Percentiles rank a stretch among this genome's conserved stretches.
Evolutionary conservation across 2,329 filamentous ascomycete species (phyloP).

Genomic region (Hymenoscyphus repandus): DNA sequence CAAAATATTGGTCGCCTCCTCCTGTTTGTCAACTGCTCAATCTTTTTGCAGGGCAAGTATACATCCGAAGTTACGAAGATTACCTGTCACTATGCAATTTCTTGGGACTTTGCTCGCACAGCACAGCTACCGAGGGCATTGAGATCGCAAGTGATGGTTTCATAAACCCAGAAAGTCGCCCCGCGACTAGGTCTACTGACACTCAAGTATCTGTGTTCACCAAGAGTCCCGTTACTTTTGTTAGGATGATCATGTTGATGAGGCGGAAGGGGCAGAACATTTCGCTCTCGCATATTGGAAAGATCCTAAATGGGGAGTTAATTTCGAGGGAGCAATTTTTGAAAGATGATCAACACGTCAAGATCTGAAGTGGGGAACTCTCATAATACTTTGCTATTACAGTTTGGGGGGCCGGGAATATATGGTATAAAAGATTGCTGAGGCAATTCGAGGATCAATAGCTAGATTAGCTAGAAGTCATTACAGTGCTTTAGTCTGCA

Average conservation of each 20-base stretch:
- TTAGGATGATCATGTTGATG: not conserved
- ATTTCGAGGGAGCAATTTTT: not conserved
- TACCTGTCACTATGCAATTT: slow-evolving; percentile 48
- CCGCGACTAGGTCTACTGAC: not conserved
- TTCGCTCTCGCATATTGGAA: not conserved
- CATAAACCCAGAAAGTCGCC: not conserved
- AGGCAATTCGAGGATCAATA: too few relatives aligned
- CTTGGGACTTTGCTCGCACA: slow-evolving; percentile 41
- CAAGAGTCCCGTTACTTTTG: slow-evolving; percentile 1
- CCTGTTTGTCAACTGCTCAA: slow-evolving; percentile 43
- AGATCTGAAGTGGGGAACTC: too few relatives aligned
- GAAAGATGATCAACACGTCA: not conserved
- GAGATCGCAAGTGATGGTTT: slow-evolving; percentile 14
- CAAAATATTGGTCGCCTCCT: slow-evolving; percentile 16
- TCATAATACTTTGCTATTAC: too few relatives aligned
- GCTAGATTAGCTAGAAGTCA: too few relatives aligned
- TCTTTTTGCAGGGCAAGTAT: slow-evolving; percentile 63
- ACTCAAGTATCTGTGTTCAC: not conserved
- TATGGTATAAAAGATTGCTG: too few relatives aligned
- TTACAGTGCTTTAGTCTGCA: too few relatives aligned
- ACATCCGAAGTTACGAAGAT: slow-evolving; percentile 47
- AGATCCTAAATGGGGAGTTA: slow-evolving; percentile 7
- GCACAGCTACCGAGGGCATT: slow-evolving; percentile 1
- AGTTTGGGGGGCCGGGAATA: too few relatives aligned
- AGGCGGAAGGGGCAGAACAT: slow-evolving; percentile 5